These are phyloP conservation scores for Zygosaccharomyces pseudobailii DNA, from an alignment of 1,139 yeast genomes.

Conservation along the genomic window DNA sequence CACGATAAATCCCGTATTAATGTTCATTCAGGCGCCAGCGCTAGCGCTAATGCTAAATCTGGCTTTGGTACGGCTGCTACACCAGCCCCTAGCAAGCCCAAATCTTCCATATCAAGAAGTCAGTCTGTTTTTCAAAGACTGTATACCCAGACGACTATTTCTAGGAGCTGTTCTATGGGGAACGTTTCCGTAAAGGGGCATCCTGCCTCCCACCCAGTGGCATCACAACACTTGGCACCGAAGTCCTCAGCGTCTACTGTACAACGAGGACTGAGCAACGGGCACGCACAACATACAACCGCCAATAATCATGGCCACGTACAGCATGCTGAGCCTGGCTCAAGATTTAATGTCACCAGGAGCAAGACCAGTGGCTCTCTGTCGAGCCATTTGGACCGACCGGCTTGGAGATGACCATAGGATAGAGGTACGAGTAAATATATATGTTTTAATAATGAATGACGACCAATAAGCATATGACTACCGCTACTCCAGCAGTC, in stretches of 20 bases:
- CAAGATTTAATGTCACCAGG: constrained; percentile 2
- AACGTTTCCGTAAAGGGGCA: constrained; percentile 1
- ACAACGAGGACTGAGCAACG: too few relatives aligned
- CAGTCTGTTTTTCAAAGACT: constrained; percentile 16
- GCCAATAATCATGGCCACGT: neutral
- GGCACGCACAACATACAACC: neutral
- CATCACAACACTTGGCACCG: neutral
- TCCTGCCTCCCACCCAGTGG: neutral
- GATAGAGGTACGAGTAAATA: neutral
- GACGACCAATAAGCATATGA: neutral
- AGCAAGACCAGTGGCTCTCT: constrained; percentile 13
- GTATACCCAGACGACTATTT: constrained; percentile 15
- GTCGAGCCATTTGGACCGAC: constrained; percentile 1
- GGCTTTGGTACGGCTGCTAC: neutral
- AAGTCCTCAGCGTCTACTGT: too few relatives aligned
- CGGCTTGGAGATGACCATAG: neutral
- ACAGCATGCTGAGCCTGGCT: neutral
- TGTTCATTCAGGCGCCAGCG: neutral
- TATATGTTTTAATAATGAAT: neutral
- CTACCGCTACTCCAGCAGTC: too few relatives aligned
- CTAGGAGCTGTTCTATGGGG: constrained; percentile 14
- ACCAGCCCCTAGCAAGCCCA: neutral
- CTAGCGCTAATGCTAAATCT: neutral
- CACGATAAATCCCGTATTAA: too few relatives aligned
- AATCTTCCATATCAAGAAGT: neutral